Evolutionary conservation across 495 filamentous ascomycete species (phyloP), one percentile per base, ranked within the genome.

Genomic region (Darksidea phi): DNA sequence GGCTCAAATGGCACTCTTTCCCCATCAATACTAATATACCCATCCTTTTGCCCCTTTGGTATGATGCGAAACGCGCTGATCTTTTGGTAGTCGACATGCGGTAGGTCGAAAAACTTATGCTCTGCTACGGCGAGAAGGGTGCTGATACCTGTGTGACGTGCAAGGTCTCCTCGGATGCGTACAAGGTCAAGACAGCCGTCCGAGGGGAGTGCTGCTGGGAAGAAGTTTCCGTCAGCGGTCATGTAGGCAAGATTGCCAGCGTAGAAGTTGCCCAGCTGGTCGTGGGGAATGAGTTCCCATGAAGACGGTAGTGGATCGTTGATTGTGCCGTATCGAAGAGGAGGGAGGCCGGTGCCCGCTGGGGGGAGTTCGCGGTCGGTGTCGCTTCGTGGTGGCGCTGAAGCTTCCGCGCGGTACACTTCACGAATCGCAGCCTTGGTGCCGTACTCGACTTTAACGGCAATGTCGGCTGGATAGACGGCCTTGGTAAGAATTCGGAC

Each of bases 191-290:
- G 82, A 52, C 86, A 77, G 8, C 93, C 94, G 69, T 98, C 94
- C 54, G 85, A 84, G 6, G 91, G 89, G 12, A 94, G 80, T 0
- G 94, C 81, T 1, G 89, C 87, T 0, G 90, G 81, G 80, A 98
- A 98, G 78, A 97, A 95, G 66, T 89, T 90, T 34, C 85, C 82
- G 55, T 89, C 87, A 21, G 91, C 82, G 1, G 90, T 85, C 89
- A 98, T 90, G 73, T 86, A 90, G 5, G 89, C 84, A 91, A 97
- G 94, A 68, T 96, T 98, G 51, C 94, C 94, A 8, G 86, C 87
- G 72, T 94, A 97, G 76, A 98, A 97, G 70, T 89, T 97, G 6
- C 92, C 91, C 38, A 98, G 76, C 17, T 84, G 88, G 56, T 90
- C 84, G 50, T 86, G 79, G 5, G 88, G 83, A 11, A 88, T 73